Evolutionary conservation across 2,329 filamentous ascomycete species (phyloP).

Genomic region (Fusarium ambrosium): DNA sequence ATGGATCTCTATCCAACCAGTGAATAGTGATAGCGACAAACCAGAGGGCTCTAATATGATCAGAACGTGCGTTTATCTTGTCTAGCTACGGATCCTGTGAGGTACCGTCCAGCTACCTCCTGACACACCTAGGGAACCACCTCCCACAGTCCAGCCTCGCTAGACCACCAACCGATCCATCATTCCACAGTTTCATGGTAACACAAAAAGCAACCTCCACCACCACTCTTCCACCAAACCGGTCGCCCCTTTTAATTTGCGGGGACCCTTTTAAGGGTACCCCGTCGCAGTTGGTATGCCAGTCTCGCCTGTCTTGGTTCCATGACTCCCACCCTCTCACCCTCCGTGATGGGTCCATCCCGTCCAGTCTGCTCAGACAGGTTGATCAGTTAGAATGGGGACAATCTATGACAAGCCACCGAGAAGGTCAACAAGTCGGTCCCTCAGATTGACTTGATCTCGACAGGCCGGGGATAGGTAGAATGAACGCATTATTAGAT

Average conservation of each 20-base stretch:
- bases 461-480: too few relatives aligned
- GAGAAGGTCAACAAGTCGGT: too few relatives aligned
- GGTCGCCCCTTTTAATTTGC: not conserved
- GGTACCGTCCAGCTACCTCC: too few relatives aligned
- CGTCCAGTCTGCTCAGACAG: not conserved
- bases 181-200: too few relatives aligned
- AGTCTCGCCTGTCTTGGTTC: not conserved
- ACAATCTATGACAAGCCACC: too few relatives aligned
- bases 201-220: not conserved
- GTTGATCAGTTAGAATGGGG: not conserved
- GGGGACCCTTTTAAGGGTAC: not conserved
- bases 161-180: not conserved
- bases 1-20: too few relatives aligned
- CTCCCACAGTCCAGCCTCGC: not conserved
- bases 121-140: not conserved
- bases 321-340: not conserved
- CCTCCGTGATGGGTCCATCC: not conserved
- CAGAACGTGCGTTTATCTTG: too few relatives aligned
- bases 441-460: too few relatives aligned
- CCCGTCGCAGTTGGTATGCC: not conserved
- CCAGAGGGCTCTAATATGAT: too few relatives aligned
- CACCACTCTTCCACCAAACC: not conserved
- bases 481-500: too few relatives aligned
- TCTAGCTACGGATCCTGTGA: too few relatives aligned
- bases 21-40: too few relatives aligned